phyloP scores from a whole-genome alignment of 805 yeast genomes.

The Danielozyma ontarioensis region DNA sequence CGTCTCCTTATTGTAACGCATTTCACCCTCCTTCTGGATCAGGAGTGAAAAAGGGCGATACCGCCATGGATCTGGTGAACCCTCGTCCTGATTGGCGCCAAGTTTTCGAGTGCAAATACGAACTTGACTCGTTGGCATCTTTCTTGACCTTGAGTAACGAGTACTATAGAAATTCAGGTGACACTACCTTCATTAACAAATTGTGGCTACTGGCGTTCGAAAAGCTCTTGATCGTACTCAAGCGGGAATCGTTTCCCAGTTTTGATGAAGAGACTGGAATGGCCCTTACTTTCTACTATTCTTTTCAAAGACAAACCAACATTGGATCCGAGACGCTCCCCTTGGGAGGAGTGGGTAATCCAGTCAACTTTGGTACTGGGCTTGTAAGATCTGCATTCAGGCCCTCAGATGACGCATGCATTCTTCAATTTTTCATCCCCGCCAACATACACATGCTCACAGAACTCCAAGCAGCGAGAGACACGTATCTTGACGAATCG shows the following conservation, averaged over 20 bases:
- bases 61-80: constrained; percentile 57
- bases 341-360: constrained; percentile 76
- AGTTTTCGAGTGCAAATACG: constrained; percentile 89
- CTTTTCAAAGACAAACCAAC: constrained; percentile 69
- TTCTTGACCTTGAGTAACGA: constrained; percentile 72
- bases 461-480: constrained; percentile 44
- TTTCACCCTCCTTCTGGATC: constrained; percentile 75
- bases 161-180: constrained; percentile 53
- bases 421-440: constrained; percentile 77
- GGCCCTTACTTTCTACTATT: constrained; percentile 47
- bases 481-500: constrained; percentile 13
- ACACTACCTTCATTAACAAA: constrained; percentile 40
- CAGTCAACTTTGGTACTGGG: constrained; percentile 67
- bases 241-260: constrained; percentile 59
- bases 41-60: constrained; percentile 41
- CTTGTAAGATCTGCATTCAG: constrained; percentile 78
- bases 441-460: constrained; percentile 74
- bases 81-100: constrained; percentile 67
- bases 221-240: constrained; percentile 46
- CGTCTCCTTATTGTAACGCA: constrained; percentile 83
- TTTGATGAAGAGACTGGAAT: constrained; percentile 47
- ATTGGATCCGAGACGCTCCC: constrained; percentile 80
- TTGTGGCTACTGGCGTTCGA: constrained; percentile 58
- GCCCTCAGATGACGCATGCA: constrained; percentile 85
- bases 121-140: constrained; percentile 79